Evolutionary conservation across 768 basidiomycete genomes (phyloP).

Genomic region (Auricularia cornea): DNA sequence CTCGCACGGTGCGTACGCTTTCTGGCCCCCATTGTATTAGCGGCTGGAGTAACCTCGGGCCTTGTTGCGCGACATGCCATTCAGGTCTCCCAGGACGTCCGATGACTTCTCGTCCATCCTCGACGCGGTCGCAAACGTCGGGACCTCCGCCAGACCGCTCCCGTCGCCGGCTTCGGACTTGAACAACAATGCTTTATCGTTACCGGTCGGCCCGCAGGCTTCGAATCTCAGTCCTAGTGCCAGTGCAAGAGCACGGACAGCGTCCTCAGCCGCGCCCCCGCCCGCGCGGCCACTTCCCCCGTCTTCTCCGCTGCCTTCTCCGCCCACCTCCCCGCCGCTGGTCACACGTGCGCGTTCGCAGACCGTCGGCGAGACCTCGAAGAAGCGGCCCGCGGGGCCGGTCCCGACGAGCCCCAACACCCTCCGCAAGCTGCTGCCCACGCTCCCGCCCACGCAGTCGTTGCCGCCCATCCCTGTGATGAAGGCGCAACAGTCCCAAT

Average conservation of each 20-base stretch:
- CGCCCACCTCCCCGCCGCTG: background rate
- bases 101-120: conserved; percentile 1
- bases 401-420: background rate
- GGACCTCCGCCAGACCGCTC: background rate
- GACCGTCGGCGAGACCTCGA: background rate
- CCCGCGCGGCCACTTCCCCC: background rate
- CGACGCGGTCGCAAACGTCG: background rate
- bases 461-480: background rate
- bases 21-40: background rate
- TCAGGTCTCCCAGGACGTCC: background rate
- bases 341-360: background rate
- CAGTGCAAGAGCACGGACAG: too few relatives aligned
- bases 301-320: background rate
- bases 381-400: background rate
- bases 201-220: background rate
- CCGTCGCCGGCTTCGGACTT: background rate
- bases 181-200: background rate
- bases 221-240: too few relatives aligned
- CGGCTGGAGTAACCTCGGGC: background rate
- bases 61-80: background rate
- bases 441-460: background rate
- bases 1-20: background rate
- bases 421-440: background rate
- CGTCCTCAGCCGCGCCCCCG: background rate
- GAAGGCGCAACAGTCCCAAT: background rate